Base-by-base conservation (phyloP, 768 basidiomycete genomes). In the Macrolepiota albuminosa region DNA sequence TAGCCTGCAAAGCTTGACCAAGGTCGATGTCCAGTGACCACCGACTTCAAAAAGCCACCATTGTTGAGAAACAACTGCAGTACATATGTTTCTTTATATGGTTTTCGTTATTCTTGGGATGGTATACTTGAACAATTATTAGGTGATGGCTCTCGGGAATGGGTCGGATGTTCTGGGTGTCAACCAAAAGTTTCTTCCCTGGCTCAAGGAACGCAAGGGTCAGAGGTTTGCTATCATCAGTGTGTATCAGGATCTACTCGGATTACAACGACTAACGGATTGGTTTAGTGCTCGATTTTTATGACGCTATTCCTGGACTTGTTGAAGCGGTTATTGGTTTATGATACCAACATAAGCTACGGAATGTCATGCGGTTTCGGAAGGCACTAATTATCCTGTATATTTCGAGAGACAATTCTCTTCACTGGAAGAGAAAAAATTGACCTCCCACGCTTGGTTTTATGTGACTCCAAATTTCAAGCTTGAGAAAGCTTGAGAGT, bases 61-160 rank as follows among this genome's bases (percentile, higher is more conserved):
- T 24, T 68, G 67, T 4, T 72, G 70, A 16, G 68, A 66, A 0
- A 63, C 65, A 5, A 78, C 61, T 3, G 71, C 60, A 10, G 68
- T 62, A 43, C 71, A 69, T n/a, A 77, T 37, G 24, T 34, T 11
- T 33, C 56, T 36, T 39, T 29, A 2, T 29, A 29, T 29, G 4
- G 4, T 21, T n/a, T n/a, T 6, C 13, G 3, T 3, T 54, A 43
- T 31, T 21, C 36, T 53, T 26, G 13, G 42, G 39, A 24, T 21
- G 8, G 26, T 65, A 11, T 59, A 18, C 26, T 42, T 50, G 56
- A 34, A 54, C 79, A 77, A 71, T 70, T 16, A 78, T 42, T 47
- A 80, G 79, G 70, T 71, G 9, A 80, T 79, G 67, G 81, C 81
- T 0, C 64, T 78, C 5, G 81, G 81, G 4, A 71, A 77, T 51